These are phyloP conservation scores for Sclerotinia subarctica DNA, from an alignment of 2,329 filamentous ascomycete genomes.

Conservation along the genomic window DNA sequence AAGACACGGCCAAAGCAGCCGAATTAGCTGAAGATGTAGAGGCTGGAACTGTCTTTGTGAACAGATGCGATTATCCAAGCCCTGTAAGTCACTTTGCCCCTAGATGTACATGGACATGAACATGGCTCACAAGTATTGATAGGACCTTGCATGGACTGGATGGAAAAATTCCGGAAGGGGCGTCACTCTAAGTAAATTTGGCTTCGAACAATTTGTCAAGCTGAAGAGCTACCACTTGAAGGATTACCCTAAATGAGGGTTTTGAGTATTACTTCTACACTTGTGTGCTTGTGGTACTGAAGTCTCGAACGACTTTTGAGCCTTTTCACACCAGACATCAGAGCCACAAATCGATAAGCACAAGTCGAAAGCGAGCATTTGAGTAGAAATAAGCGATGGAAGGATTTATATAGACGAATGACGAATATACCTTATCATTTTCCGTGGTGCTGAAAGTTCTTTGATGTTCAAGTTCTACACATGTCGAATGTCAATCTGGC, in stretches of 20 bases:
- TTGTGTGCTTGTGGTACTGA: slow-evolving; percentile 18
- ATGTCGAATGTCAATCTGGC: slow-evolving; percentile 16
- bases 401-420: slow-evolving; percentile 21
- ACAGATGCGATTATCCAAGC: slow-evolving; percentile 87
- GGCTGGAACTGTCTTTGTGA: slow-evolving; percentile 94
- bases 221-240: slow-evolving; percentile 95
- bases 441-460: slow-evolving; percentile 5
- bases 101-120: not conserved
- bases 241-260: slow-evolving; percentile 58
- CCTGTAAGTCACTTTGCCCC: slow-evolving; percentile 60
- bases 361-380: not conserved
- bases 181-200: slow-evolving; percentile 82
- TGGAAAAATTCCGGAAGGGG: slow-evolving; percentile 97
- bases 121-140: slow-evolving; percentile 33
- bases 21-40: slow-evolving; percentile 78
- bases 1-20: slow-evolving; percentile 72
- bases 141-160: slow-evolving; percentile 94
- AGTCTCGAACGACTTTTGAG: slow-evolving; percentile 20
- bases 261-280: slow-evolving; percentile 16
- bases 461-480: slow-evolving; percentile 8
- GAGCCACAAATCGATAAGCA: slow-evolving; percentile 20
- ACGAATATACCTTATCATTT: slow-evolving; percentile 14
- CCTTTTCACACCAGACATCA: slow-evolving; percentile 4
- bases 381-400: slow-evolving; percentile 18
- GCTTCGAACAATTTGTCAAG: slow-evolving; percentile 94